These are phyloP conservation scores for Diplogelasinospora grovesii DNA, from an alignment of 495 filamentous ascomycete genomes.

Conservation along the genomic window DNA sequence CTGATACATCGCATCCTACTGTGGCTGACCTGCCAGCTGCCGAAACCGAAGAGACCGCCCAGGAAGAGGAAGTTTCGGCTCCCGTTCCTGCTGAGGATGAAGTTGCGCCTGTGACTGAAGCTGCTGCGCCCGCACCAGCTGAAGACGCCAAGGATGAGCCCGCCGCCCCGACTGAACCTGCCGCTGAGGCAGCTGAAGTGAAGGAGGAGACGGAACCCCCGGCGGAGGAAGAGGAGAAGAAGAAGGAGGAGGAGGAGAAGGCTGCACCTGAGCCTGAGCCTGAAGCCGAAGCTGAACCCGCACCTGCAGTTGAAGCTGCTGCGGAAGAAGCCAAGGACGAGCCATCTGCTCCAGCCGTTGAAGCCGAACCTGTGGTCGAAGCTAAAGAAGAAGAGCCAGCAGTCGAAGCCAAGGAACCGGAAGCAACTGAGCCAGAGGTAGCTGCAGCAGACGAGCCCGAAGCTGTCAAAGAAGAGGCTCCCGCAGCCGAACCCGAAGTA, in stretches of 20 bases:
- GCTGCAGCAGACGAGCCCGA: conserved; percentile 6
- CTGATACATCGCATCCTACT: no score
- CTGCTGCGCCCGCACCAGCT: background rate
- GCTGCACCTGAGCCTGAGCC: conserved; percentile 10
- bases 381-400: conserved; percentile 7
- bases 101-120: background rate
- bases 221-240: conserved; percentile 12
- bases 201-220: no score
- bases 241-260: conserved; percentile 8
- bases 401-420: conserved; percentile 3
- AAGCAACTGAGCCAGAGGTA: conserved; percentile 5
- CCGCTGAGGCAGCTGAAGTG: conserved; percentile 11
- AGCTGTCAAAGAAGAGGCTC: conserved; percentile 8
- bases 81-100: background rate
- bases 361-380: conserved; percentile 3
- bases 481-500: background rate
- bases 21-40: background rate
- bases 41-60: background rate
- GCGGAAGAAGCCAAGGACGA: conserved; percentile 6
- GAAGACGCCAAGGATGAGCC: conserved; percentile 12
- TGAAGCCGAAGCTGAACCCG: conserved; percentile 3
- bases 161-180: conserved; percentile 11
- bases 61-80: background rate
- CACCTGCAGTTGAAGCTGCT: conserved; percentile 1
- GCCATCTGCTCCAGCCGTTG: conserved; percentile 1